Evolutionary conservation across 129 eudicot species (phyloP).

Genomic region (Centella asiatica): DNA sequence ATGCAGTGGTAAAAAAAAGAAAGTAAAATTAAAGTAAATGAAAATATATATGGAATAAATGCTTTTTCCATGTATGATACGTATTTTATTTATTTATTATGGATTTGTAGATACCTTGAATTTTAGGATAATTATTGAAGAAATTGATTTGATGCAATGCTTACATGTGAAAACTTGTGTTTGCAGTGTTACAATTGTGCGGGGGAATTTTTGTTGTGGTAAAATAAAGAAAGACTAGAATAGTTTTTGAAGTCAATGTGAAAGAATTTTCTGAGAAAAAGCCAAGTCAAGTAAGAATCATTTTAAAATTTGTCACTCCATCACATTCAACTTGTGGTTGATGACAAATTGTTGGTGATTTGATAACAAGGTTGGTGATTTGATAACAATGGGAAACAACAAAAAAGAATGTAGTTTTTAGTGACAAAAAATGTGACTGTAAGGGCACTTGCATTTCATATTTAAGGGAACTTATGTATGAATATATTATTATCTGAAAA

Average conservation of each 20-base stretch:
- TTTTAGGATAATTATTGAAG: too few relatives aligned
- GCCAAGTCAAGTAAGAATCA: conserved; percentile 15
- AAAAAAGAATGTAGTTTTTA: neutral
- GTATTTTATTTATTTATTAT: neutral
- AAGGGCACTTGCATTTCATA: conserved; percentile 29
- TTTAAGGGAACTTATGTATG: conserved; percentile 32
- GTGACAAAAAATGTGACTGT: conserved; percentile 30
- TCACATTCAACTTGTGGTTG: neutral
- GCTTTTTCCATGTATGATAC: neutral
- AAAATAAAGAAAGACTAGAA: conserved; percentile 10
- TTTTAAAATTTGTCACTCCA: conserved; percentile 4
- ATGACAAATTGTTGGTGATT: neutral
- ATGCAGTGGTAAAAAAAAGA: too few relatives aligned
- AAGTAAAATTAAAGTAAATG: too few relatives aligned
- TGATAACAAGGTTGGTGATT: neutral
- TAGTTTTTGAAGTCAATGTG: conserved; percentile 29
- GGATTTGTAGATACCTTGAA: neutral
- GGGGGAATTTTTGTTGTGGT: conserved; percentile 3
- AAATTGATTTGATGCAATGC: conserved; percentile 11
- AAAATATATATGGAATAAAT: conserved; percentile 6
- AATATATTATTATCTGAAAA: conserved; percentile 15
- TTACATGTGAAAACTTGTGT: conserved; percentile 20
- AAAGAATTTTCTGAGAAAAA: conserved; percentile 18
- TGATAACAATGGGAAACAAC: neutral
- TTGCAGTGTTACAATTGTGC: conserved; percentile 30